These are phyloP conservation scores for Silene conica DNA, from an alignment of 148 eudicot species.

Conservation along the genomic window DNA sequence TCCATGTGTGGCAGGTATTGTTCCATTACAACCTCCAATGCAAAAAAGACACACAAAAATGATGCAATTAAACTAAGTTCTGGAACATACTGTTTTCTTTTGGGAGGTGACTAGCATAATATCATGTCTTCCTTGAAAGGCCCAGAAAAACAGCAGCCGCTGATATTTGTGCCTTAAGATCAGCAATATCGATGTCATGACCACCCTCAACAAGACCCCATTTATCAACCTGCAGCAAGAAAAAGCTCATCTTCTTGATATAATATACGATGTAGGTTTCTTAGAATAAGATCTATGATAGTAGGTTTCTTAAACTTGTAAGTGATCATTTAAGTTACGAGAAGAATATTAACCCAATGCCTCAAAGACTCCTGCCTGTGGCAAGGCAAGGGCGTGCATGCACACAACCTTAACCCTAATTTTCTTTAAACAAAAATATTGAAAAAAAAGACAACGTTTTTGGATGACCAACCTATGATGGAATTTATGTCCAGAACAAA, in stretches of 20 bases:
- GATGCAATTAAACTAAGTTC: neutral
- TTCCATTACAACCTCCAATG: neutral
- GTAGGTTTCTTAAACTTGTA: neutral
- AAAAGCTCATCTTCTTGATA: neutral
- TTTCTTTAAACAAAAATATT: too few relatives aligned
- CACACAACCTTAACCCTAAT: neutral
- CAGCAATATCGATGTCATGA: slow-evolving; percentile 92
- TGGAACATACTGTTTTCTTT: slow-evolving; percentile 7
- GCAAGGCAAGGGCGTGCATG: neutral
- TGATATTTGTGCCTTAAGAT: slow-evolving; percentile 77
- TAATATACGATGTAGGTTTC: neutral
- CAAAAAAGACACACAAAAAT: slow-evolving; percentile 3
- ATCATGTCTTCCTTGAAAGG: slow-evolving; percentile 50
- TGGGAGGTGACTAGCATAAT: neutral
- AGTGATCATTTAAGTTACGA: too few relatives aligned
- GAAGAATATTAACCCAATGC: neutral
- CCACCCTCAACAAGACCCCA: slow-evolving; percentile 99
- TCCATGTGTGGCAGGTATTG: neutral
- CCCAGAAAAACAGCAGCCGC: slow-evolving; percentile 84
- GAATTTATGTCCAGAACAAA: neutral
- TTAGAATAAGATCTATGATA: neutral
- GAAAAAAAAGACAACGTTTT: too few relatives aligned
- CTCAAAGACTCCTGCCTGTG: neutral
- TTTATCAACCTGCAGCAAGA: slow-evolving; percentile 52
- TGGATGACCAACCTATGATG: neutral